Evolutionary conservation across 352 stramenopile species (phyloP), one percentile per base, ranked within the genome.

Genomic region (Thalassiosira sp.): DNA sequence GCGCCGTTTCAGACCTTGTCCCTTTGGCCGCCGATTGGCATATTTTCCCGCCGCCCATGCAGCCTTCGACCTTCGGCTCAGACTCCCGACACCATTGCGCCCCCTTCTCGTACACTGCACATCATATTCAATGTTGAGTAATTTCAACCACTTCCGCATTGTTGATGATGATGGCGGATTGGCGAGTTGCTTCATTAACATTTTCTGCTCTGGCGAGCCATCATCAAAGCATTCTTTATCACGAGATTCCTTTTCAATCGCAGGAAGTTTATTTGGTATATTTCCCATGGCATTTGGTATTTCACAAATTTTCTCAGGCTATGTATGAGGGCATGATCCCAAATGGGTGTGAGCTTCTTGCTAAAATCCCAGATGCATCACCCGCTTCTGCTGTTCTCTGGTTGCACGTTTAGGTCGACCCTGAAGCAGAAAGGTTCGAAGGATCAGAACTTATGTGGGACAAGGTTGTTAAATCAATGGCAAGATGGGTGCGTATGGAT

Each of bases 191-290:
- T 42, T 62, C 6, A 46, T n/a, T 35, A 62, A 27, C 11, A 62
- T 7, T 16, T 62, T 45, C 28, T 62, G 53, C 53, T 15, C 53
- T 2, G 20, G 22, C 5, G 53, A 62, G 24, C 53, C 53, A 62
- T 62, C 53, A 24, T 62, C 53, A 27, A 62, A 62, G 27, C 22
- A 46, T 18, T 27, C 53, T 8, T 62, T 18, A 45, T 62, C 53
- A 3, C 25, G 53, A 6, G 53, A 62, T n/a, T 62, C 13, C 20
- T 24, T 62, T 45, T 62, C 53, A 16, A 62, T 18, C 28, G 25
- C 53, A 6, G 53, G 53, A 6, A 62, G 18, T 2, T 45, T 37
- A 37, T 37, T 37, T 37, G 31, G 3, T 37, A 37, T n/a, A n/a
- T n/a, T n/a, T n/a, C n/a, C n/a, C n/a, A n/a, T n/a, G n/a, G n/a